These are phyloP conservation scores for Ceratocystis cubensis DNA, from an alignment of 2,329 filamentous ascomycete species.

Conservation along the genomic window DNA sequence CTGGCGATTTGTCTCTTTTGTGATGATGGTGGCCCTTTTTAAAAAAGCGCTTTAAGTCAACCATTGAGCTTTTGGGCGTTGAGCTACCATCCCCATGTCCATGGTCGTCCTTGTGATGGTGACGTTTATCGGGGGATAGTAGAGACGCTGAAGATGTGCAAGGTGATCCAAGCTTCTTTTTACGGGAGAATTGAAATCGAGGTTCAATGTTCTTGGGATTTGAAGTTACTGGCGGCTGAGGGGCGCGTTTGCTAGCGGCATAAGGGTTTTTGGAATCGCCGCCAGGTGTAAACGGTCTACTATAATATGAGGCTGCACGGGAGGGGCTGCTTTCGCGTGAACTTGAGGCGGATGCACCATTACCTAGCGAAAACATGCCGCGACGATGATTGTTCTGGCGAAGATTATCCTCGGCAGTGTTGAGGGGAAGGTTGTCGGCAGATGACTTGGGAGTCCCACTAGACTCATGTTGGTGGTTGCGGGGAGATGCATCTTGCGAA, in stretches of 20 bases:
- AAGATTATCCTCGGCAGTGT: conserved; percentile 10
- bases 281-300: conserved; percentile 63
- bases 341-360: conserved; percentile 40
- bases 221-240: conserved; percentile 47
- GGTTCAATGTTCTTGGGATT: conserved; percentile 51
- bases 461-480: conserved; percentile 31
- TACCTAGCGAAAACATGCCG: conserved; percentile 41
- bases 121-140: conserved; percentile 40
- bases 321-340: conserved; percentile 55
- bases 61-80: conserved; percentile 62
- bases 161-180: conserved; percentile 53
- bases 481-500: conserved; percentile 40
- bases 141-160: conserved; percentile 38
- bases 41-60: conserved; percentile 93
- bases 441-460: conserved; percentile 35
- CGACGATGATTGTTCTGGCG: conserved; percentile 35
- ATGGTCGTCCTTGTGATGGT: conserved; percentile 17
- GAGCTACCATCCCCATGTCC: conserved; percentile 24
- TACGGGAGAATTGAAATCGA: conserved; percentile 70
- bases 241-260: conserved; percentile 64
- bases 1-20: conserved; percentile 50
- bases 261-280: conserved; percentile 78
- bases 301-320: conserved; percentile 50
- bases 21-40: conserved; percentile 53
- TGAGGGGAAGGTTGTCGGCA: conserved; percentile 27